A percentile compares a stretch with the other conserved stretches of the same genome.
Conservation (phyloP, 768 basidiomycete genomes). For the Phaeotremella skinneri region DNA sequence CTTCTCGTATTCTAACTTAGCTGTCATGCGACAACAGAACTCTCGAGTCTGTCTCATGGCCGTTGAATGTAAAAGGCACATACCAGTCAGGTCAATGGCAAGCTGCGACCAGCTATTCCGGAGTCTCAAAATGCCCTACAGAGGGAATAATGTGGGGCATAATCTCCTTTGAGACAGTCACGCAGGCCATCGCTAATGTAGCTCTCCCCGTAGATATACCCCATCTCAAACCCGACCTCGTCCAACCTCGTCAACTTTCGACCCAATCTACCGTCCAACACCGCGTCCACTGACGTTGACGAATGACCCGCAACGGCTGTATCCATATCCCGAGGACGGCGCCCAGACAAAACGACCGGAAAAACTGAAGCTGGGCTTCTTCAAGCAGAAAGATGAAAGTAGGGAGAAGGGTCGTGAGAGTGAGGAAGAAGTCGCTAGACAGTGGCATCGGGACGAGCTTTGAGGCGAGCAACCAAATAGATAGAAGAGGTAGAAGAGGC, state of each 20-base stretch:
- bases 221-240: slow-evolving; percentile 23
- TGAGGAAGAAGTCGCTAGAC: neutral
- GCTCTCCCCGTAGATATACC: slow-evolving; percentile 29
- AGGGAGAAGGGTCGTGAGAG: neutral
- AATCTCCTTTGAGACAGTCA: neutral
- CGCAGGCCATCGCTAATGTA: neutral
- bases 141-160: slow-evolving; percentile 42
- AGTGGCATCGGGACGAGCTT: neutral
- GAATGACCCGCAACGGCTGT: slow-evolving; percentile 34
- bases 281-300: slow-evolving; percentile 39
- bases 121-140: slow-evolving; percentile 34
- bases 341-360: neutral
- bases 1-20: slow-evolving; percentile 23
- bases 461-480: too few species aligned
- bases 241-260: slow-evolving; percentile 30
- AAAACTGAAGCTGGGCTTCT: neutral
- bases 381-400: neutral
- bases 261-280: slow-evolving; percentile 37
- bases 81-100: slow-evolving; percentile 41
- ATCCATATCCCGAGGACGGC: slow-evolving; percentile 7
- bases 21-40: slow-evolving; percentile 41
- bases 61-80: slow-evolving; percentile 37
- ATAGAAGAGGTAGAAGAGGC: too few species aligned
- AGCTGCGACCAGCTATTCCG: slow-evolving; percentile 15
- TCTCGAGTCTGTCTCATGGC: slow-evolving; percentile 41